Evolutionary conservation across 2,329 filamentous ascomycete species (phyloP).

Genomic region (Ophiosphaerella herpotricha): DNA sequence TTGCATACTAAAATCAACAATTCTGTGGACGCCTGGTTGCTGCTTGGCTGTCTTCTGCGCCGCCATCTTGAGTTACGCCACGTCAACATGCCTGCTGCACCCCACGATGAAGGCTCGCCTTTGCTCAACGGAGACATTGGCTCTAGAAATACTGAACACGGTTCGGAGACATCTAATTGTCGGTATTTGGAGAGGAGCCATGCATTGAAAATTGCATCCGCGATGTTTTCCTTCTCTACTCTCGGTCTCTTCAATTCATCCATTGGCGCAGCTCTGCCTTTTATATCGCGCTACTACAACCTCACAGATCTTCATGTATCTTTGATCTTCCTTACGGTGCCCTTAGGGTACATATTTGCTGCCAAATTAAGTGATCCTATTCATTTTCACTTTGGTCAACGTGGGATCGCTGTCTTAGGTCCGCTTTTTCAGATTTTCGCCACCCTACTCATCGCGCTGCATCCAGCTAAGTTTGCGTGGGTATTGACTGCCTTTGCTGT

Average conservation of each 20-base stretch:
- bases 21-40: too few relatives aligned
- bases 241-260: conserved; percentile 51
- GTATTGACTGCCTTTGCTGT: conserved; percentile 40
- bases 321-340: conserved; percentile 51
- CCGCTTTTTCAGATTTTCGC: conserved; percentile 46
- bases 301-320: conserved; percentile 52
- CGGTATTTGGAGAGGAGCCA: conserved; percentile 2
- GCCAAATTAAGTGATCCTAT: conserved; percentile 48
- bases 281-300: conserved; percentile 47
- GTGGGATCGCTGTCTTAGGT: conserved; percentile 49
- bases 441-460: conserved; percentile 30
- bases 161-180: neutral
- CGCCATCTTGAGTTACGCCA: too few relatives aligned
- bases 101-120: neutral
- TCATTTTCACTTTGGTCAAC: conserved; percentile 50
- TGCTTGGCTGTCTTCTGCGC: too few relatives aligned
- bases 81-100: too few relatives aligned
- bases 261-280: conserved; percentile 43
- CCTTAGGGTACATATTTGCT: conserved; percentile 52
- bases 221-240: conserved; percentile 63
- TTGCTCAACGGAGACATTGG: conserved; percentile 1
- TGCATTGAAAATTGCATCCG: conserved; percentile 52
- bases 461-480: conserved; percentile 36
- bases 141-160: neutral
- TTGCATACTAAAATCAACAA: too few relatives aligned